A percentile compares a stretch with the other conserved stretches of the same genome.
Conservation (phyloP, 495 filamentous ascomycete genomes). For the Hyaloscypha hepaticicola region DNA sequence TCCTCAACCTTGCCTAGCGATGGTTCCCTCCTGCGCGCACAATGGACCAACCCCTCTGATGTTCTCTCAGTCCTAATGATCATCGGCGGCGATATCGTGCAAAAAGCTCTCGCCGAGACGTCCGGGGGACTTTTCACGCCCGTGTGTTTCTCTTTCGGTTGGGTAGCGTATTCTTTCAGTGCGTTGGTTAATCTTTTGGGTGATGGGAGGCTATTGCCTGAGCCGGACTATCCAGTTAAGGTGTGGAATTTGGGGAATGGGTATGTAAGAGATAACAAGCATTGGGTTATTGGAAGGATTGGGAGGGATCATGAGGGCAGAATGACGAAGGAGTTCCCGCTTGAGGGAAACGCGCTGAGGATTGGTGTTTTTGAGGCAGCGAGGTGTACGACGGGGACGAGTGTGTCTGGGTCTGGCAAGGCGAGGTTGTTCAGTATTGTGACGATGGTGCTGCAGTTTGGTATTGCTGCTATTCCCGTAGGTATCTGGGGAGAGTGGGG, state of each 20-base stretch:
- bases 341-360: neutral
- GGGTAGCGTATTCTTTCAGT: constrained; percentile 47
- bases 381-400: neutral
- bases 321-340: constrained; percentile 28
- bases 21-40: constrained; percentile 5
- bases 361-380: constrained; percentile 9
- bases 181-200: constrained; percentile 44
- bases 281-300: constrained; percentile 51
- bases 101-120: constrained; percentile 46
- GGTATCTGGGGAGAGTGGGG: constrained; percentile 44
- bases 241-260: constrained; percentile 47
- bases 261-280: constrained; percentile 42
- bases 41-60: constrained; percentile 39
- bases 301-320: constrained; percentile 48
- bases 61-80: constrained; percentile 47
- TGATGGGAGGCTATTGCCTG: constrained; percentile 44
- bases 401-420: neutral
- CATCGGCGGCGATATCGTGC: constrained; percentile 51
- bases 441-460: constrained; percentile 43
- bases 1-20: neutral
- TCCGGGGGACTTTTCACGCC: constrained; percentile 41
- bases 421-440: constrained; percentile 33
- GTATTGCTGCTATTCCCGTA: constrained; percentile 45
- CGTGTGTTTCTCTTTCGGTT: constrained; percentile 56
- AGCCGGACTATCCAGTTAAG: constrained; percentile 34